Base-by-base conservation (phyloP, 805 yeast genomes). In the Blastobotrys muscicola region DNA sequence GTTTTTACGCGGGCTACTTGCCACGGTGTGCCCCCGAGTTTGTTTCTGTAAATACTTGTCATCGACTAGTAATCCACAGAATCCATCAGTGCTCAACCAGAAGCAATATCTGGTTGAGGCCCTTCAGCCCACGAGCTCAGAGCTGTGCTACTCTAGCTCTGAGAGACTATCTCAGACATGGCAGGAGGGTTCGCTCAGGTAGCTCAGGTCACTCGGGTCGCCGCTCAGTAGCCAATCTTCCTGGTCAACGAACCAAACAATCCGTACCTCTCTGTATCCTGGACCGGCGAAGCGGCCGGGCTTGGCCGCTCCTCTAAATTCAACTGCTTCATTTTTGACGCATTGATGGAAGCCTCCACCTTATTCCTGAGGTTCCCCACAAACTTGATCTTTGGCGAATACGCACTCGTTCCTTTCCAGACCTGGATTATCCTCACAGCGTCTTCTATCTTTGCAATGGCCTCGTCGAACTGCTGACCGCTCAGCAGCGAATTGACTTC, bases 21-120 rank as follows among this genome's bases (percentile, higher is more conserved):
- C 20, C 39, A 34, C 12, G 41, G 52, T 33, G 32, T 39, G 29
- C 55, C 57, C 46, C 57, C 51, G 38, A 40, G 23, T 43, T 33
- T 34, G 29, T 51, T 50, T 31, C 36, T 43, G 50, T 43, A 45
- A 54, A 55, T 41, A 43, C 47, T 55, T 55, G 59, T 58, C 53
- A 55, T 51, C 52, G 53, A 55, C 59, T 53, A 55, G 51, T 46
- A 54, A 52, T 54, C 56, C 58, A 54, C 58, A 50, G 45, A 52
- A 54, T 48, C 56, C 52, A 54, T 54, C 54, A 39, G 43, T 42
- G 50, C 53, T 42, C 39, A 39, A 39, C 29, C 10, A 37, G 16
- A 35, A 26, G 16, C 11, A 34, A 31, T 13, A 10, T 23, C 33
- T 29, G 12, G 33, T 39, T 43, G 42, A 43, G 50, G 29, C 50